Evolutionary conservation across 1,284 basidiomycete species (phyloP).

Genomic region (Gastroboletus turbinatus): DNA sequence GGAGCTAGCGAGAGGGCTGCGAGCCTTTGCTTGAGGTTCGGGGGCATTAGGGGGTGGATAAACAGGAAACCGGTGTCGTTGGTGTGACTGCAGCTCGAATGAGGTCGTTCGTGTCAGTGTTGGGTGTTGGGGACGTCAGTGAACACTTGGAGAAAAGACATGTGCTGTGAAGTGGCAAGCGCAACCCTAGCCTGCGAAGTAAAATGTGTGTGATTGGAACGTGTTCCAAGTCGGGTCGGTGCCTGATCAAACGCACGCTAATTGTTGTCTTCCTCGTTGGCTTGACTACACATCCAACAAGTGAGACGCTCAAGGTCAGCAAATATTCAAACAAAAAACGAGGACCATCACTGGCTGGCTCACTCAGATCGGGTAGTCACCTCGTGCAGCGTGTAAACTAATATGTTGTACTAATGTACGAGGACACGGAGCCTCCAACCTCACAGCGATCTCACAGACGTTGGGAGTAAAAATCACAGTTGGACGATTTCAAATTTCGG

Average conservation of each 20-base stretch:
- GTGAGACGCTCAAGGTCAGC: no score
- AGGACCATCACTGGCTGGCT: no score
- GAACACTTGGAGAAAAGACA: conserved; percentile 1
- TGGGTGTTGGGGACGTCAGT: not conserved
- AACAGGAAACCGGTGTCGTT: not conserved
- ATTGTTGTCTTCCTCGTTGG: not conserved
- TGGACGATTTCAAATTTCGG: no score
- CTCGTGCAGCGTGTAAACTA: no score
- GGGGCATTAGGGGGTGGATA: conserved; percentile 20
- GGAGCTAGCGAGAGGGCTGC: conserved; percentile 53
- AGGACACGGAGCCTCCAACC: no score
- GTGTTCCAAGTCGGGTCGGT: conserved; percentile 5
- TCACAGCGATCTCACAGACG: no score
- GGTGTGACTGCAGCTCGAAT: not conserved
- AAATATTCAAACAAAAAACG: no score
- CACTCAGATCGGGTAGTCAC: no score
- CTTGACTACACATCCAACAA: no score
- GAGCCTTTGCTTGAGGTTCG: conserved; percentile 58
- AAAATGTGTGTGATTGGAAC: conserved; percentile 3
- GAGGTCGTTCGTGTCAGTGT: not conserved
- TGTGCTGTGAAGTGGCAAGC: not conserved
- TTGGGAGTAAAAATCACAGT: no score
- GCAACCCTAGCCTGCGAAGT: not conserved
- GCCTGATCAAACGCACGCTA: not conserved
- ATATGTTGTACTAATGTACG: no score